phyloP scores from a whole-genome alignment of 2,329 filamentous ascomycete genomes.

The Mariannaea elegans region DNA sequence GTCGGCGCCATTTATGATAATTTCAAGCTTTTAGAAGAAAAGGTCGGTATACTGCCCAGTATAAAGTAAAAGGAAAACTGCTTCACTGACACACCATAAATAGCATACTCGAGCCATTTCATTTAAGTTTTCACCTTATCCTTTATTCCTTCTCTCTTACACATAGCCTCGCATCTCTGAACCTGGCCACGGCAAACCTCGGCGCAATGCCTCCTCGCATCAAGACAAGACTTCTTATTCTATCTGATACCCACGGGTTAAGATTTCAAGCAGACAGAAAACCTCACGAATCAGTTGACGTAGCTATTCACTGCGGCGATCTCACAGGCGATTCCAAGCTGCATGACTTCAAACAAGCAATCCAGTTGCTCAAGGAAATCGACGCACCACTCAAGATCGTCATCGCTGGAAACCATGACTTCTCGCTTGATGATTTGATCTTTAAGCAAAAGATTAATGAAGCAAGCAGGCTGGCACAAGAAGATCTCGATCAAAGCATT shows the following conservation, averaged over 20 bases:
- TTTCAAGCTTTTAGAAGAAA: too few species aligned
- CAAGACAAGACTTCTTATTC: conserved; percentile 27
- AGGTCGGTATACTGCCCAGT: too few species aligned
- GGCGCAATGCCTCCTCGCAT: neutral
- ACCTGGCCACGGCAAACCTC: too few species aligned
- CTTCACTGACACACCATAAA: too few species aligned
- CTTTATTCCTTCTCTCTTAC: too few species aligned
- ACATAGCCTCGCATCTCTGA: too few species aligned
- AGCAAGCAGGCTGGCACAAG: conserved; percentile 21
- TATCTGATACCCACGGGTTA: conserved; percentile 31
- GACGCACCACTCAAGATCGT: conserved; percentile 57
- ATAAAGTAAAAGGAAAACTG: too few species aligned
- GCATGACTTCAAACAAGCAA: conserved; percentile 47
- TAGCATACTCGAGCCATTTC: too few species aligned
- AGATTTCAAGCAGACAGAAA: neutral
- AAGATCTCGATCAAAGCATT: too few species aligned
- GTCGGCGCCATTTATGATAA: too few species aligned
- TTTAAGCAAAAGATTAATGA: conserved; percentile 46
- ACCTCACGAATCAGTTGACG: conserved; percentile 42
- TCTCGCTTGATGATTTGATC: conserved; percentile 47
- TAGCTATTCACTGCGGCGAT: conserved; percentile 61
- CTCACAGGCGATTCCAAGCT: conserved; percentile 56
- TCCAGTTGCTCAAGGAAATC: conserved; percentile 50
- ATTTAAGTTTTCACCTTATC: too few species aligned
- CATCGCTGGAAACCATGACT: conserved; percentile 63